Base-by-base conservation (phyloP, 805 yeast genomes). In the Saccharomycopsis microspora region DNA sequence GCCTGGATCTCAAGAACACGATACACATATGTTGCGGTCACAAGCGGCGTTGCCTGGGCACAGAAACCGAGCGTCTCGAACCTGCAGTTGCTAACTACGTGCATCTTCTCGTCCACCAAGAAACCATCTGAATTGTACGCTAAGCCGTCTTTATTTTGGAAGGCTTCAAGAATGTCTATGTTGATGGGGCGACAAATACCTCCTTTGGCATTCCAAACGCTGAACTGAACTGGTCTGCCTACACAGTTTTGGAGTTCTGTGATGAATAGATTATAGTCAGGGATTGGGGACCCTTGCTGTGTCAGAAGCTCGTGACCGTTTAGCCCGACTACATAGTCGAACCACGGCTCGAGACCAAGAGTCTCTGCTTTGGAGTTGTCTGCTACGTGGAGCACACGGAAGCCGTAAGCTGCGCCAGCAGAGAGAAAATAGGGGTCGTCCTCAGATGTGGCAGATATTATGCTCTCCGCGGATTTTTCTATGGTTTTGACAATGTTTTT, bases 131-230 rank as follows among this genome's bases (percentile, higher is more conserved):
- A 60, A 42, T 67, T 53, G 32, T 45, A 51, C 8, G 29, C 41
- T 9, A 41, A 42, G 5, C 33, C 42, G 8, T n/a, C 36, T n/a
- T 42, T 32, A 9, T 37, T 34, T 30, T 59, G 62, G 31, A 43
- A 48, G 3, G 44, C 43, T 11, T 48, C 49, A 11, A 51, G 34
- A 4, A 30, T 10, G 5, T 70, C 64, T 4, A 68, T 50, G 1
- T 59, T 55, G 4, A 73, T 64, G n/a, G 66, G 67, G 54, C 78
- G 64, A 37, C 65, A 57, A 5, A 70, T 58, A 1, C 88, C 88
- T 28, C 97, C 97, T 64, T 88, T 88, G 2, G 95, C 93, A 41
- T 77, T 78, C 95, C 96, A 89, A 2, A 86, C 78, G 44, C 74
- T 78, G 40, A 89, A 66, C 6, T 69, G 64, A 4, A 84, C 64